Evolutionary conservation across 352 stramenopile genomes (phyloP).

Genomic region (Sclerospora graminicola): DNA sequence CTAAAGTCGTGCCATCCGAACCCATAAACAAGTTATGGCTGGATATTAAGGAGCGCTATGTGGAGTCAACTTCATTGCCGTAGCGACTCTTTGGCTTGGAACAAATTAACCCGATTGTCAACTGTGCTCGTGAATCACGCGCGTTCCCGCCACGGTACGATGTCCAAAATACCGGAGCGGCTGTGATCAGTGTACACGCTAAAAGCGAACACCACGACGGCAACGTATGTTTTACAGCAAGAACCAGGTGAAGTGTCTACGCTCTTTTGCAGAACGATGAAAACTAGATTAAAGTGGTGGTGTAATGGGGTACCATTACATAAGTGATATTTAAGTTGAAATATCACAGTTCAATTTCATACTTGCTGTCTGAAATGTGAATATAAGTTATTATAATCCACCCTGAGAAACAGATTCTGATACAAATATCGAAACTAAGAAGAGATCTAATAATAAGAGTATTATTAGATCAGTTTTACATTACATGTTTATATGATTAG

Average conservation of each 20-base stretch:
- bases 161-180: constrained; percentile 84
- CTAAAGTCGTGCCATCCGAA: constrained; percentile 32
- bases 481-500: no score
- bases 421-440: no score
- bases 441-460: no score
- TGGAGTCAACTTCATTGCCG: constrained; percentile 88
- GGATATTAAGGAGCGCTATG: constrained; percentile 68
- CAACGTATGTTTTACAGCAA: constrained; percentile 70
- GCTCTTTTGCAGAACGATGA: constrained; percentile 96
- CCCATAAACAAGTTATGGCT: constrained; percentile 75
- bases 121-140: constrained; percentile 62
- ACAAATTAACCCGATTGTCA: constrained; percentile 89
- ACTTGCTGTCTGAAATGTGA: no score
- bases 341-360: no score
- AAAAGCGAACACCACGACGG: constrained; percentile 46
- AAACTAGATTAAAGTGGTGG: constrained; percentile 97
- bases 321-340: no score
- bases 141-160: constrained; percentile 84
- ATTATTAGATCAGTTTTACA: no score
- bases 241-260: constrained; percentile 83
- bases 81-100: constrained; percentile 92
- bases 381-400: no score
- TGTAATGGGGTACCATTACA: no score
- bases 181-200: constrained; percentile 92
- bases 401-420: no score